Conservation (phyloP, 2,329 filamentous ascomycete species). For the Diplodia scrobiculata region DNA sequence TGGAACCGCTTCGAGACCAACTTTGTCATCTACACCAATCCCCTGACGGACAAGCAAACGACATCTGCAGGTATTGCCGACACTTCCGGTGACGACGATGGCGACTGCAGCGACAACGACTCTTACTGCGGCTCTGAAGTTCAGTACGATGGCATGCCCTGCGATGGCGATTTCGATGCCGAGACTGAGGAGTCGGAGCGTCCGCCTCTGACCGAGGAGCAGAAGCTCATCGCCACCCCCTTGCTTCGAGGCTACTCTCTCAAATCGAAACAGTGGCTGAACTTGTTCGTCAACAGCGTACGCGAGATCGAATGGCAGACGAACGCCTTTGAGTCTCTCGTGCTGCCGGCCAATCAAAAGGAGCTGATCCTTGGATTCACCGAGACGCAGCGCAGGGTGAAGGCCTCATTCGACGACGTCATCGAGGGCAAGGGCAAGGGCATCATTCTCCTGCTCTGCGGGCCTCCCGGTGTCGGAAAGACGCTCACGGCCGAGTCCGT, state of each 20-base stretch:
- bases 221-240: conserved; percentile 38
- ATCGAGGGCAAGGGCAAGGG: conserved; percentile 57
- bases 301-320: conserved; percentile 50
- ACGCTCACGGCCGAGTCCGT: conserved; percentile 44
- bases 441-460: conserved; percentile 53
- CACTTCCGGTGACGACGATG: neutral
- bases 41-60: conserved; percentile 41
- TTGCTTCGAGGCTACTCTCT: conserved; percentile 38
- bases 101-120: conserved; percentile 41
- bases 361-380: conserved; percentile 53
- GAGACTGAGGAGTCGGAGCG: conserved; percentile 36
- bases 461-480: conserved; percentile 57
- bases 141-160: conserved; percentile 34
- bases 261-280: conserved; percentile 38
- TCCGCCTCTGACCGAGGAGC: conserved; percentile 34
- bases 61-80: neutral
- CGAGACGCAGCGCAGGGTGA: conserved; percentile 47
- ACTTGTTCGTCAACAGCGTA: conserved; percentile 41
- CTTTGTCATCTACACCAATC: conserved; percentile 43
- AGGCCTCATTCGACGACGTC: conserved; percentile 53
- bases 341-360: conserved; percentile 54
- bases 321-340: conserved; percentile 52
- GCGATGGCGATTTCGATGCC: conserved; percentile 39
- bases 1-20: conserved; percentile 56
- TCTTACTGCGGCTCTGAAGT: conserved; percentile 37